Base-by-base conservation (phyloP, 345 rosid genomes). In the Conringia planisiliqua region DNA sequence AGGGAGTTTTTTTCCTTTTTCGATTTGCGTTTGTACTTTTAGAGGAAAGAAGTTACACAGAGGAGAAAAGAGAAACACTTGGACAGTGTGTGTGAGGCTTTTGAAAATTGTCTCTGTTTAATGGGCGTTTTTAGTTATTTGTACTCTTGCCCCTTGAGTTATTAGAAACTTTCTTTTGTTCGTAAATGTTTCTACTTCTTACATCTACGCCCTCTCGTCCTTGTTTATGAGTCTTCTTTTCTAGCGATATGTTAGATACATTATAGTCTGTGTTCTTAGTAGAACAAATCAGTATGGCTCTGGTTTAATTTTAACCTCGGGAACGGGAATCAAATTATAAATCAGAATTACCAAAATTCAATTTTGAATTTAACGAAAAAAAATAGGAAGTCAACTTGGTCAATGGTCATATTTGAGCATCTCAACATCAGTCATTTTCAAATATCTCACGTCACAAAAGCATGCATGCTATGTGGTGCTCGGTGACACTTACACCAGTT, bases 71-170 rank as follows among this genome's bases (percentile, higher is more conserved):
- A n/a, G 44, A 59, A 61, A 68, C 46, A 50, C 17, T 38, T 1
- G 32, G 32, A 65, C 65, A 32, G 12, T 63, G 35, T 29, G 12
- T 63, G 35, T 29, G 73, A 68, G 64, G 42, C 62, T 62, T 60
- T 52, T 60, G 40, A 75, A 67, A 17, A 4, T 38, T 39, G 55
- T 68, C 79, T 68, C 74, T 68, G 74, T 68, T 75, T 40, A 5
- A 35, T 56, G 57, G 64, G 46, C 5, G 50, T 59, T 66, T 66
- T 66, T 61, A 29, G 56, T 67, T 67, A 68, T 59, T 75, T 75
- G 50, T n/a, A 68, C 62, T 68, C 14, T 39, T 75, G 5, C 10
- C 55, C 79, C 11, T 30, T 7, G n/a, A 68, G 62, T 68, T 76
- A 12, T 69, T 62, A 47, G 48, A 61, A 52, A 68, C 40, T 62